phyloP scores from a whole-genome alignment of 2,329 filamentous ascomycete species.

The Bisporella sp. region DNA sequence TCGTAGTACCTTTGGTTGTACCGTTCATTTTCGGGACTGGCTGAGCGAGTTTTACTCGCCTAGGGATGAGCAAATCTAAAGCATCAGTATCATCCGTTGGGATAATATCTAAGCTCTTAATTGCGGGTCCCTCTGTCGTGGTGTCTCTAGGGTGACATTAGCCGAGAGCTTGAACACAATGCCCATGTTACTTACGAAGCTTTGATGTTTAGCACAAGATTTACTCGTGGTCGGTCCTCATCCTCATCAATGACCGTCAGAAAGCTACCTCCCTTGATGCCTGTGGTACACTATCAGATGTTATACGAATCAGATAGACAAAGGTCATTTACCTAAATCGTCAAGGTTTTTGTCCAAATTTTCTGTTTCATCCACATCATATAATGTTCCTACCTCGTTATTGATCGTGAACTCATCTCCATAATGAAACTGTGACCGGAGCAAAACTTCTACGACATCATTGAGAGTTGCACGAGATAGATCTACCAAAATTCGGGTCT shows the following conservation, averaged over 20 bases:
- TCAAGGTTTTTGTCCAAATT: slow-evolving; percentile 73
- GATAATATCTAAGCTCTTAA: slow-evolving; percentile 34
- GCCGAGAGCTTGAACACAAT: not conserved
- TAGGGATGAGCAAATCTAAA: slow-evolving; percentile 18
- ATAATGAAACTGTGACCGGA: slow-evolving; percentile 67
- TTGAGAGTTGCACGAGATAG: slow-evolving; percentile 65
- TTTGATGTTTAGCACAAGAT: slow-evolving; percentile 67
- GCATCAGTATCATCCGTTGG: slow-evolving; percentile 5
- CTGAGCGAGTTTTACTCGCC: slow-evolving; percentile 16
- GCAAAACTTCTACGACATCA: slow-evolving; percentile 69
- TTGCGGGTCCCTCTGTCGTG: slow-evolving; percentile 42
- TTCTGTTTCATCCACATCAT: slow-evolving; percentile 83
- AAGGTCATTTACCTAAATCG: slow-evolving; percentile 54
- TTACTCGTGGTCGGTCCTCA: slow-evolving; percentile 66
- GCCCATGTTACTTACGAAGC: slow-evolving; percentile 43
- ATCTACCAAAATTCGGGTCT: slow-evolving; percentile 62
- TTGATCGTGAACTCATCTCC: slow-evolving; percentile 74
- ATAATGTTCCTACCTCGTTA: slow-evolving; percentile 70
- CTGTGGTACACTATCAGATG: slow-evolving; percentile 28
- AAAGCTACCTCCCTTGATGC: slow-evolving; percentile 66
- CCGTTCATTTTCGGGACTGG: slow-evolving; percentile 7
- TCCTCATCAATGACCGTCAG: slow-evolving; percentile 80
- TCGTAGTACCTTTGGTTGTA: slow-evolving; percentile 3
- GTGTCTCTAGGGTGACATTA: not conserved
- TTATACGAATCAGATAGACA: not conserved